Conservation (phyloP, 164 flowering plant species). For the Stephania cephalantha region DNA sequence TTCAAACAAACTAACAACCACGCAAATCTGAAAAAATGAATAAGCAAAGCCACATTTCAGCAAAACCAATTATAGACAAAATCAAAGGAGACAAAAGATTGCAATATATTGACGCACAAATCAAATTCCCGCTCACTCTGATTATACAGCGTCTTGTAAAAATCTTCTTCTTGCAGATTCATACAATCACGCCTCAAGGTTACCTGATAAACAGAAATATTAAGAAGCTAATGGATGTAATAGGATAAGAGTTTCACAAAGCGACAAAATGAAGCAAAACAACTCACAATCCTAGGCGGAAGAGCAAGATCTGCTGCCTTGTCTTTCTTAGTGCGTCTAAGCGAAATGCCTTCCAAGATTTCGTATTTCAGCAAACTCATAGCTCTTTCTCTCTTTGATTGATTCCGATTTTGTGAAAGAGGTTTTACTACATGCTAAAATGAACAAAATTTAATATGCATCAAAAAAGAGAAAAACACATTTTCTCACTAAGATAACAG, state of each 20-base stretch:
- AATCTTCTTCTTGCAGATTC: slow-evolving; percentile 76
- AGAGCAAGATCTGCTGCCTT: slow-evolving; percentile 63
- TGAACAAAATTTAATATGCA: neutral
- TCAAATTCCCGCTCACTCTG: slow-evolving; percentile 76
- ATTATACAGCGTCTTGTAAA: slow-evolving; percentile 68
- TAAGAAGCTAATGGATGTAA: neutral
- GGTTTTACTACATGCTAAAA: slow-evolving; percentile 39
- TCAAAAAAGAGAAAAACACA: neutral
- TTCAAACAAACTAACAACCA: too few relatives aligned
- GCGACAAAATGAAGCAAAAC: neutral
- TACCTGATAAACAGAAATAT: slow-evolving; percentile 32
- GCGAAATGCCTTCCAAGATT: slow-evolving; percentile 37
- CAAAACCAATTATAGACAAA: neutral
- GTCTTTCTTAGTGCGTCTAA: slow-evolving; percentile 55
- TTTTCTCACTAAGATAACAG: too few relatives aligned
- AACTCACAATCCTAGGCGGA: slow-evolving; percentile 52
- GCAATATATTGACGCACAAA: slow-evolving; percentile 47
- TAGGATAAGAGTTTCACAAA: neutral
- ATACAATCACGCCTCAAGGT: slow-evolving; percentile 69
- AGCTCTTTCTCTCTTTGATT: slow-evolving; percentile 29
- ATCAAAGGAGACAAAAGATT: neutral
- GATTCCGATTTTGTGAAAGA: slow-evolving; percentile 30
- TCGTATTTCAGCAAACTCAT: slow-evolving; percentile 47
- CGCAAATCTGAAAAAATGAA: neutral
- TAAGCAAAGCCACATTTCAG: neutral